Evolutionary conservation across 2,329 filamentous ascomycete genomes (phyloP).

Genomic region (Diaporthe helianthi): DNA sequence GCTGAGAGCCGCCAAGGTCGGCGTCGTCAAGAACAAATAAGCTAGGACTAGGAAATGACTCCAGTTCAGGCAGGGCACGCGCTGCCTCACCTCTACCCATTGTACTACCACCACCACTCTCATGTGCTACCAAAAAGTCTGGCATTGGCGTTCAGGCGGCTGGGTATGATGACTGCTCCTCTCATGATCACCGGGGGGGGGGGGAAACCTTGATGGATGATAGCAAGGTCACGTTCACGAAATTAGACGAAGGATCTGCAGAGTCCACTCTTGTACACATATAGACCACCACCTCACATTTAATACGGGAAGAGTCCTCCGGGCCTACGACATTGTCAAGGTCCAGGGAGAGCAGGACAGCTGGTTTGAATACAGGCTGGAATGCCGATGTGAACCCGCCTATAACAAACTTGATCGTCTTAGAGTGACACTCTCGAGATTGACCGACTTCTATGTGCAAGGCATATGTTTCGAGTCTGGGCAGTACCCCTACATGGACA

Average conservation of each 20-base stretch:
- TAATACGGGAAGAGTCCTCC: conserved; percentile 21
- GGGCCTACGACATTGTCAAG: background rate
- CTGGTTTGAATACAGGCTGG: background rate
- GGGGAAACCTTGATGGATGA: conserved; percentile 29
- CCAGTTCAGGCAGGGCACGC: background rate
- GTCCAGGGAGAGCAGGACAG: background rate
- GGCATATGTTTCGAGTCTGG: background rate
- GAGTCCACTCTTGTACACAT: conserved; percentile 33
- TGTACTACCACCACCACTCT: conserved; percentile 32
- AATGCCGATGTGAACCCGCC: background rate
- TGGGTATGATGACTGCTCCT: conserved; percentile 33
- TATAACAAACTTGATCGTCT: background rate
- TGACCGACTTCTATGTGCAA: no score
- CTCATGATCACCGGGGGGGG: conserved; percentile 26
- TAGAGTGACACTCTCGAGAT: background rate
- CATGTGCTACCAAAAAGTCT: conserved; percentile 21
- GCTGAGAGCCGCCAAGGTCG: conserved; percentile 91
- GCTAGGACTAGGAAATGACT: background rate
- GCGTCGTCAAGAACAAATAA: conserved; percentile 84
- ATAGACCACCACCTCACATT: conserved; percentile 14
- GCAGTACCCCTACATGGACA: background rate
- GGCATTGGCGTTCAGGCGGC: conserved; percentile 36
- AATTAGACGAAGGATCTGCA: conserved; percentile 25
- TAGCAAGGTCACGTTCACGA: conserved; percentile 28
- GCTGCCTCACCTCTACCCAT: background rate